These are phyloP conservation scores for Apiospora koreana DNA, from an alignment of 2,329 filamentous ascomycete genomes.

Conservation along the genomic window DNA sequence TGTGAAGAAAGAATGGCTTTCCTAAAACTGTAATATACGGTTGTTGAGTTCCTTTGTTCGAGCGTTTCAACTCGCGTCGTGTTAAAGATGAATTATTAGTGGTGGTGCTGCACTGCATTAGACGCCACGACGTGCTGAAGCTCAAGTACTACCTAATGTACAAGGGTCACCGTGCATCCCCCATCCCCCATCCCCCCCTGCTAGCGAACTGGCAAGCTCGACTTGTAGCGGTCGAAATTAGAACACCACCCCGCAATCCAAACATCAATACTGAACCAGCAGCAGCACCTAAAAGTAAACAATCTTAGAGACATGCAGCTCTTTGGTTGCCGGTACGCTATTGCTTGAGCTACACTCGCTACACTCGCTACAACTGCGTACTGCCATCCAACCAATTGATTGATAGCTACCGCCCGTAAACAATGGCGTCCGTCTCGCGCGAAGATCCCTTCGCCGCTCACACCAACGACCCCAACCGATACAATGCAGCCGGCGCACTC, in stretches of 20 bases:
- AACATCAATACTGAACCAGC: not conserved
- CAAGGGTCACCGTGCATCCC: not conserved
- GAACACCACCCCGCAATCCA: conserved; percentile 4
- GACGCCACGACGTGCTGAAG: not conserved
- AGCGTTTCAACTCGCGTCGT: not conserved
- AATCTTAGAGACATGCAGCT: not conserved
- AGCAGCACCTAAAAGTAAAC: not conserved
- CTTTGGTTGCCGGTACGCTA: not conserved
- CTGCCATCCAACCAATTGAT: not conserved
- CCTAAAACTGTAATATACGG: not conserved
- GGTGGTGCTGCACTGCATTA: not conserved
- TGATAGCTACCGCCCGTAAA: not conserved
- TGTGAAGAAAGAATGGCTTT: not conserved
- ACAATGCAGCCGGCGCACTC: not conserved
- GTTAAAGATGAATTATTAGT: not conserved
- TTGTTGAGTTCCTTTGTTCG: not conserved
- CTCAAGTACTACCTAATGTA: not conserved
- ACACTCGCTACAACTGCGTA: not conserved
- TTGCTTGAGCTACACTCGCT: not conserved
- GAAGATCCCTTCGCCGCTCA: not conserved
- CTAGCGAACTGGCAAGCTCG: not conserved
- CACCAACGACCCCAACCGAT: not conserved
- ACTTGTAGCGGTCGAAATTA: not conserved
- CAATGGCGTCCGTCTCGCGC: not conserved
- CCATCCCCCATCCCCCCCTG: too few relatives aligned